These are phyloP conservation scores for Termitomyces sp. DNA, from an alignment of 768 basidiomycete genomes.

Conservation along the genomic window DNA sequence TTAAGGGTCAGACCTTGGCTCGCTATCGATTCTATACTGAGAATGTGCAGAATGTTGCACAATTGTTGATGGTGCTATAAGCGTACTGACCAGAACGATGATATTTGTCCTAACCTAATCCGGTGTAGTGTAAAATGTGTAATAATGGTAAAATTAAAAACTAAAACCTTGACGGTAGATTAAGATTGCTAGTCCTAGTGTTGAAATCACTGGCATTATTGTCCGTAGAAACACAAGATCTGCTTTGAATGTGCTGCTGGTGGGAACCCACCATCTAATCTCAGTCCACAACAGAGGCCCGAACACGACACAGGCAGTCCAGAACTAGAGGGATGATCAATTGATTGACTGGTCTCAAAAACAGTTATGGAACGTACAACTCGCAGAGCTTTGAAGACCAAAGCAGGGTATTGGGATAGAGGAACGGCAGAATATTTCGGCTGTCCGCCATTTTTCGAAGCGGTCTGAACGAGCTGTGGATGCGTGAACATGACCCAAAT, in stretches of 20 bases:
- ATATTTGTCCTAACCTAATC: too few relatives aligned
- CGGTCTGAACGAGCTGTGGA: conserved; percentile 24
- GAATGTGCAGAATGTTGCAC: too few relatives aligned
- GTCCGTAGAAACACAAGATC: neutral
- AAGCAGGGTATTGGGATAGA: conserved; percentile 63
- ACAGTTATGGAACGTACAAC: conserved; percentile 54
- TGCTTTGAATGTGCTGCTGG: neutral
- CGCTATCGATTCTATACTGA: too few relatives aligned
- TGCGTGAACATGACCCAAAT: conserved; percentile 86
- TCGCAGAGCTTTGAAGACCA: conserved; percentile 56
- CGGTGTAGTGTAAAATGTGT: neutral
- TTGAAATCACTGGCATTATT: conserved; percentile 3
- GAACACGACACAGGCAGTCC: conserved; percentile 88
- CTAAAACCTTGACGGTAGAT: conserved; percentile 7
- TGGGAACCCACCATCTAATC: conserved; percentile 65
- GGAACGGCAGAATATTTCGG: conserved; percentile 37
- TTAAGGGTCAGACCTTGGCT: too few relatives aligned
- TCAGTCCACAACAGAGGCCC: conserved; percentile 88
- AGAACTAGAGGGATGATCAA: conserved; percentile 54
- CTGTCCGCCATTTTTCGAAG: conserved; percentile 28
- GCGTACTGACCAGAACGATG: too few relatives aligned
- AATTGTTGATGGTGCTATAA: too few relatives aligned
- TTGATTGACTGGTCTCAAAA: neutral
- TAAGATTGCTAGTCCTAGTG: conserved; percentile 5
- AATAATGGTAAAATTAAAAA: neutral